Evolutionary conservation across 2,329 filamentous ascomycete genomes (phyloP).

Genomic region (Cladophialophora psammophila): DNA sequence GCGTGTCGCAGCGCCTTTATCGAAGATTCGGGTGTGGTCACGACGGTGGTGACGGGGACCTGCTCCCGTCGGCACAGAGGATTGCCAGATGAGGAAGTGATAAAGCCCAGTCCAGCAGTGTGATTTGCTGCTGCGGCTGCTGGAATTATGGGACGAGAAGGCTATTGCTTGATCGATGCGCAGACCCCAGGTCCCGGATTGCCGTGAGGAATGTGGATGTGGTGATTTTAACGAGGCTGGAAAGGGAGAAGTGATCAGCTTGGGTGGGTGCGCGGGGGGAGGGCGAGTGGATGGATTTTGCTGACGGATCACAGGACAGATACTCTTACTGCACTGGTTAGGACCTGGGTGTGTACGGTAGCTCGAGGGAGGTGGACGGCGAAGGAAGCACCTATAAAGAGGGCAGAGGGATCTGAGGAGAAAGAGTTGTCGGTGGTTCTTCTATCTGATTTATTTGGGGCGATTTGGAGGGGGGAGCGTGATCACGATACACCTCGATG

Average conservation of each 20-base stretch:
- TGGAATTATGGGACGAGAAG: slow-evolving; percentile 8
- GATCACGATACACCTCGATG: neutral
- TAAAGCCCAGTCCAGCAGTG: slow-evolving; percentile 6
- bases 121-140: neutral
- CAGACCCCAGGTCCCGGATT: slow-evolving; percentile 1
- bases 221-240: slow-evolving; percentile 8
- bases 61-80: neutral
- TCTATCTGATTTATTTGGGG: neutral
- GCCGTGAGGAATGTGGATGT: neutral
- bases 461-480: neutral
- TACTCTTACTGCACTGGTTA: neutral
- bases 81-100: slow-evolving; percentile 4
- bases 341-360: no score
- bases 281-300: neutral
- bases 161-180: neutral
- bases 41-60: slow-evolving; percentile 7
- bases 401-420: neutral
- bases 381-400: neutral
- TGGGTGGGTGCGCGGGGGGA: neutral
- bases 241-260: slow-evolving; percentile 5
- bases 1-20: slow-evolving; percentile 7
- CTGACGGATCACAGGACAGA: neutral
- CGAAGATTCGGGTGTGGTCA: neutral
- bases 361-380: no score
- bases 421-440: neutral